Base-by-base conservation (phyloP, 176 grass and related monocot species). In the Oryza meridionalis region DNA sequence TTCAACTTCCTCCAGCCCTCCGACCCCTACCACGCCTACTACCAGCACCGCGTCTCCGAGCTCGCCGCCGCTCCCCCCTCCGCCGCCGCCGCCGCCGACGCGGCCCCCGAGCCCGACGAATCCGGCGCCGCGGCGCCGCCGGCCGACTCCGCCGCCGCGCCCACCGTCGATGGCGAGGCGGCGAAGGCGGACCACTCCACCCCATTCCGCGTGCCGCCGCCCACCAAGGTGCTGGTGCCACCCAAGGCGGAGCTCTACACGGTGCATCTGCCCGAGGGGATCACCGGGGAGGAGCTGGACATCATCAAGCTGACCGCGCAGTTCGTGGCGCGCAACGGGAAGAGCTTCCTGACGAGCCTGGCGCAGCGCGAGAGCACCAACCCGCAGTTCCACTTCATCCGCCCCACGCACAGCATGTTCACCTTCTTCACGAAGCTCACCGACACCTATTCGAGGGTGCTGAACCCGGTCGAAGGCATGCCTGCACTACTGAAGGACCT, bases 221-320 rank as follows among this genome's bases (percentile, higher is more conserved):
- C 84, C 0, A 79, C 87, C 82, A 95, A 98, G 90, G 88, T 95
- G 73, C 82, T 99, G 9, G 91, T 92, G 75, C 89, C 91, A 0
- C 96, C 96, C 72, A 90, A 94, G 65, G 70, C 87, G 22, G 93
- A 96, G 88, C 86, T 90, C 25, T 99, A 94, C 73, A 99, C 96
- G 2, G 89, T 99, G 25, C 85, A 83, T 12, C 71, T 99, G 2
- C 96, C 96, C 0, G 93, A 99, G 81, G 96, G 93, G 9, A 94
- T 99, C 49, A 99, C 91, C 0, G 90, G 91, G 37, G 96, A 99
- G 81, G 96, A 99, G 82, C 61, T 96, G 67, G 93, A 94, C 73
- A 91, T 99, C 59, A 96, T 99, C 76, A 96, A 96, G 93, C 88
- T 99, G 3, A 99, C 96, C 0, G 93, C 96, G 3, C 96, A 99